Base-by-base conservation (phyloP, 495 filamentous ascomycete species). In the Penicillium coffeae region DNA sequence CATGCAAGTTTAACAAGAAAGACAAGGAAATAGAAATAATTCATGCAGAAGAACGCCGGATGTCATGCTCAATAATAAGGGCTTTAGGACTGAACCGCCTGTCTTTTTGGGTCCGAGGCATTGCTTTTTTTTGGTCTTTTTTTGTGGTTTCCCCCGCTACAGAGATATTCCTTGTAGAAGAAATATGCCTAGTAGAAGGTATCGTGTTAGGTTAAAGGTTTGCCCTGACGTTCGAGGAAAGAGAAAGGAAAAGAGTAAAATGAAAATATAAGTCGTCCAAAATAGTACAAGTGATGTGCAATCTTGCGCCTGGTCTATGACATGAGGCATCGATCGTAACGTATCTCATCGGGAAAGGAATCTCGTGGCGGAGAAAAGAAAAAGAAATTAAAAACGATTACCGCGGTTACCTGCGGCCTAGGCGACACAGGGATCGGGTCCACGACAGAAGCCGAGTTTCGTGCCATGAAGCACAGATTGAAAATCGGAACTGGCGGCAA, bases 291-390 rank as follows among this genome's bases (percentile, higher is more conserved):
- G 56, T 54, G 47, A 51, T 51, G 42, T 52, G 50, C 38, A 48
- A 55, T 48, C 56, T 58, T 60, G 62, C 53, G 56, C 59, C 66
- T 66, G 70, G 63, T 74, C 68, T 74, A 74, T 70, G 64, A 65
- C 66, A 67, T 70, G 62, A 72, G 64, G 66, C 68, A 65, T 71
- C 62, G 68, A 74, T 68, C 66, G 59, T 70, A 72, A 70, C 56
- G 61, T 70, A 66, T 71, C 69, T 74, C 63, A 60, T 70, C 60
- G 44, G 48, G 47, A 38, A 14, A n/a, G 16, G 38, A 25, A 50
- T 52, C 59, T 69, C 68, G 59, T 69, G 59, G 61, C 55, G 60
- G 60, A 62, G 59, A 51, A 51, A 58, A 60, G 52, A 58, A 51
- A 59, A 64, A 49, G 39, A 52, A 56, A 45, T 53, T n/a, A 35